Base-by-base conservation (phyloP, 805 yeast genomes). In the Cyberlindnera galapagoensis region DNA sequence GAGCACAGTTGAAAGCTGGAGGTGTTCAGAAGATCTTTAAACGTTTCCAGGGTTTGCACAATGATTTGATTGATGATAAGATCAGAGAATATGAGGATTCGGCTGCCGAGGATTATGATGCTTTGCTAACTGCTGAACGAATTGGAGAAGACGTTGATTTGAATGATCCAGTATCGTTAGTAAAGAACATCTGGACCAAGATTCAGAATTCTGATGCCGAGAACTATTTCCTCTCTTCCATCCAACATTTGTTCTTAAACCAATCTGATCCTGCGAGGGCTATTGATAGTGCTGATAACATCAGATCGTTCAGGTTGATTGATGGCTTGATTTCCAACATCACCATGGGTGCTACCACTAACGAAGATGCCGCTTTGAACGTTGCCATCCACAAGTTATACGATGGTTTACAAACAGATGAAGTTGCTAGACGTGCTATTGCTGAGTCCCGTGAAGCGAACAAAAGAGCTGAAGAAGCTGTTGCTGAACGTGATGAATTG, bases 381-480 rank as follows among this genome's bases (percentile, higher is more conserved):
- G 74, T 82, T 29, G 84, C 94, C 2, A 76, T 88, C 21, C 86
- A 83, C 47, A 65, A 76, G 34, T 62, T 90, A 28, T 65, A 75
- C 37, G 77, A 85, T 26, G 69, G 82, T 18, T 65, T 88, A 49
- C 77, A 78, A 44, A 83, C 95, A 0, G 96, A 90, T 53, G 94
- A 85, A 33, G 78, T 80, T 58, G 94, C 94, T 9, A 66, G 76
- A 32, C 68, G 81, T 38, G 94, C 95, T 39, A 68, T 63, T 34
- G 52, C 50, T 34, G 86, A 72, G 34, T 65, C 77, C 22, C 67
- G 69, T 46, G 72, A 66, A 27, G 67, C 77, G 24, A 62, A 67
- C 5, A 63, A 63, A 36, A 63, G 61, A 24, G 71, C 78, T 3
- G 80, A 75, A 38, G 69, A 67, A 38, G 76, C 77, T 11, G 56